Percentiles rank a stretch among this genome's conserved stretches.
Conservation (phyloP, 1,284 basidiomycete genomes). For the Moesziomyces globuligerus region DNA sequence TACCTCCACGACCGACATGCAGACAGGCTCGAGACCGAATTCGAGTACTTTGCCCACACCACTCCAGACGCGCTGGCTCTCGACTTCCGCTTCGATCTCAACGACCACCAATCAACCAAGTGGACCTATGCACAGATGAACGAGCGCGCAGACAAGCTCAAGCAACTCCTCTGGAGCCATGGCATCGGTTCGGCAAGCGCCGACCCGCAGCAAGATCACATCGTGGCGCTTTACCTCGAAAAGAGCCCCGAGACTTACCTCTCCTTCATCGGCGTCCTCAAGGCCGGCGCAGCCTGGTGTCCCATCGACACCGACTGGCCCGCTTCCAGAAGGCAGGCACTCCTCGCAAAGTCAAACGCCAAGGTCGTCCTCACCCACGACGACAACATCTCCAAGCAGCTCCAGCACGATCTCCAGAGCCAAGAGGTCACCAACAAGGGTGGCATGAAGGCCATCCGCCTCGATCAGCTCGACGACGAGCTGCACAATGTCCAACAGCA, state of each 20-base stretch:
- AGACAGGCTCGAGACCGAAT: constrained; percentile 52
- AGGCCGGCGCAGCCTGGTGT: constrained; percentile 68
- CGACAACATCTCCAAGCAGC: constrained; percentile 38
- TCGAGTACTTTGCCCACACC: constrained; percentile 45
- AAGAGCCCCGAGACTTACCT: constrained; percentile 62
- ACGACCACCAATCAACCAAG: constrained; percentile 18
- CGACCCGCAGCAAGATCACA: constrained; percentile 33
- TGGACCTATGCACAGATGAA: constrained; percentile 61
- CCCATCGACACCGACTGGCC: constrained; percentile 68
- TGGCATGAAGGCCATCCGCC: constrained; percentile 43
- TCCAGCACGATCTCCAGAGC: constrained; percentile 36
- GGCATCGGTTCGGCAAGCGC: constrained; percentile 45
- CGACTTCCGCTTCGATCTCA: constrained; percentile 54
- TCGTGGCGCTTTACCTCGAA: constrained; percentile 61
- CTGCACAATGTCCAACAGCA: constrained; percentile 3
- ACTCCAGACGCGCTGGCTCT: constrained; percentile 51
- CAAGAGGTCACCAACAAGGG: constrained; percentile 22
- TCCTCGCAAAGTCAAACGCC: constrained; percentile 64
- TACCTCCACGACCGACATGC: constrained; percentile 27
- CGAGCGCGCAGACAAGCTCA: constrained; percentile 48
- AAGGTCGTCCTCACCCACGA: constrained; percentile 51
- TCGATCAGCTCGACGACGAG: constrained; percentile 49
- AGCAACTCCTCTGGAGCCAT: constrained; percentile 42
- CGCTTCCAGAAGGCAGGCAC: constrained; percentile 58
- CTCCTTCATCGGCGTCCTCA: constrained; percentile 59